Evolutionary conservation across 257 asterid species (phyloP).

Genomic region (Solanum ahanhuiri): DNA sequence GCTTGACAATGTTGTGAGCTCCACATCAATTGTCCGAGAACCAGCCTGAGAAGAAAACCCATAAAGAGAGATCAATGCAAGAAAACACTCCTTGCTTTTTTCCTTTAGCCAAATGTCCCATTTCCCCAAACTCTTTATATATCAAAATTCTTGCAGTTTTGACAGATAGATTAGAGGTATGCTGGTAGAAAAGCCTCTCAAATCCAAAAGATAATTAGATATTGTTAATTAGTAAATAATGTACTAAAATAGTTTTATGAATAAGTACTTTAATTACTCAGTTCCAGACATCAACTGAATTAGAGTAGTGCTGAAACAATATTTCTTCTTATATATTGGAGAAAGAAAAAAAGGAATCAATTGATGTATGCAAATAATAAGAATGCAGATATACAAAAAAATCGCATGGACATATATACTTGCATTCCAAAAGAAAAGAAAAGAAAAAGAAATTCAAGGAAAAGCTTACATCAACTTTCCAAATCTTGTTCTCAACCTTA

Average conservation of each 20-base stretch:
- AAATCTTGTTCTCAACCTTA: conserved; percentile 79
- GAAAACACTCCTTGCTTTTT: not conserved
- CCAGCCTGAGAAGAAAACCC: conserved; percentile 59
- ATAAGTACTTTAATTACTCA: not conserved
- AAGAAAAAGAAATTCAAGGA: not conserved
- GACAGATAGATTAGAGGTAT: not conserved
- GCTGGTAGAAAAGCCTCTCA: not conserved
- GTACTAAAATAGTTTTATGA: not conserved
- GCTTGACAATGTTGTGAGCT: conserved; percentile 81
- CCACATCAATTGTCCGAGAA: conserved; percentile 66
- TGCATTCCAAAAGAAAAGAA: not conserved
- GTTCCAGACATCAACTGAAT: not conserved
- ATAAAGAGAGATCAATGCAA: not conserved
- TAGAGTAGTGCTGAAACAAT: not conserved
- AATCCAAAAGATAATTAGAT: not conserved
- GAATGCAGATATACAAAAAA: too few relatives aligned
- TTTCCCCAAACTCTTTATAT: not conserved
- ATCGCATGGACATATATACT: too few relatives aligned
- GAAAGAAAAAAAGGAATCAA: too few relatives aligned
- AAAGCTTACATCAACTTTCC: conserved; percentile 90
- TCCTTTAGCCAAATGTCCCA: not conserved
- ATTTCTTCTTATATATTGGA: too few relatives aligned
- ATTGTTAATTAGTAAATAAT: not conserved
- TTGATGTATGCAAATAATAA: too few relatives aligned
- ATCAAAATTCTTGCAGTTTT: not conserved